A percentile compares a stretch with the other conserved stretches of the same genome.
Evolutionary conservation across 2,329 filamentous ascomycete species (phyloP).

Genomic region (Cadophora luteo-olivacea): DNA sequence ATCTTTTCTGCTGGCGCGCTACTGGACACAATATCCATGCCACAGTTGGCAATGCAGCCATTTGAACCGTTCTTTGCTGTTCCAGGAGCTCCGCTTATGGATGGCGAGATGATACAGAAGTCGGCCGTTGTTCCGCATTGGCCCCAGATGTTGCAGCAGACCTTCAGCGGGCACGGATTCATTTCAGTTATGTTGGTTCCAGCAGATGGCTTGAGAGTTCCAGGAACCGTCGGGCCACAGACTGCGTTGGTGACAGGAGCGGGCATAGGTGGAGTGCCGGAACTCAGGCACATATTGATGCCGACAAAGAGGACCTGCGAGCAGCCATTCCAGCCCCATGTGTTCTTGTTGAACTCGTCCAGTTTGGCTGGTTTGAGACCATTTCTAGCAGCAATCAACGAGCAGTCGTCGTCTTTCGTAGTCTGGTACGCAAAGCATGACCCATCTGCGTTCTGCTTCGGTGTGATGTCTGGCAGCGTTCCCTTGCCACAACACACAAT

Average conservation of each 20-base stretch:
- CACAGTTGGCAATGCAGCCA: slow-evolving; percentile 52
- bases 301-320: slow-evolving; percentile 40
- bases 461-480: slow-evolving; percentile 43
- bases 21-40: slow-evolving; percentile 45
- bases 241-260: slow-evolving; percentile 46
- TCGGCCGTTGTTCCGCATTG: slow-evolving; percentile 48
- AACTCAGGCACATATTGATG: slow-evolving; percentile 49
- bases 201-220: slow-evolving; percentile 44
- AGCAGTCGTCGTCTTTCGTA: slow-evolving; percentile 39
- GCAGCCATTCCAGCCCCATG: slow-evolving; percentile 54
- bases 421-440: slow-evolving; percentile 47
- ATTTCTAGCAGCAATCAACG: not conserved
- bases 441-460: slow-evolving; percentile 45
- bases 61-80: slow-evolving; percentile 44
- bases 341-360: slow-evolving; percentile 42
- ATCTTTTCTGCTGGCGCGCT: slow-evolving; percentile 32
- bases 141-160: slow-evolving; percentile 51
- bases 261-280: slow-evolving; percentile 51
- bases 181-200: slow-evolving; percentile 47
- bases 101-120: slow-evolving; percentile 44
- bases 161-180: slow-evolving; percentile 54
- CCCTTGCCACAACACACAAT: slow-evolving; percentile 46
- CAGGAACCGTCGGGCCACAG: slow-evolving; percentile 54
- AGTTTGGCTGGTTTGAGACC: not conserved
- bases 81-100: slow-evolving; percentile 45